phyloP scores from a whole-genome alignment of 148 eudicot genomes.

The Nepenthes mirabilis region DNA sequence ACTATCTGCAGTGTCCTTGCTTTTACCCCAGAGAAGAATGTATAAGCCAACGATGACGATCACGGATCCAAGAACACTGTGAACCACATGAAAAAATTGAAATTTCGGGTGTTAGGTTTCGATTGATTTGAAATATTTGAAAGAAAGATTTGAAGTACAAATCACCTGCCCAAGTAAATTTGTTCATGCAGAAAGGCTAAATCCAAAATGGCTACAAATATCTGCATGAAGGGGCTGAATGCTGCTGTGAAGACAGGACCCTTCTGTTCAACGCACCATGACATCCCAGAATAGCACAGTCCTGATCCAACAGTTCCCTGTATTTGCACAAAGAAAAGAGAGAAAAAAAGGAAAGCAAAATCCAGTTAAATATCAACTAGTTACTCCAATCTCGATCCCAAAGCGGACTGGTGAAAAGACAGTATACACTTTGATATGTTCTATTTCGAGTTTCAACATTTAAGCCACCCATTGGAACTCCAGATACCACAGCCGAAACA shows the following conservation, averaged over 20 bases:
- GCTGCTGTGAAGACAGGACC: conserved; percentile 72
- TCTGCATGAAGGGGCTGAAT: conserved; percentile 51
- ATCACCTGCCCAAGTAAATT: conserved; percentile 52
- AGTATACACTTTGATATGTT: too few species aligned
- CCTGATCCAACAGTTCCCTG: conserved; percentile 69
- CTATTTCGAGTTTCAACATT: too few species aligned
- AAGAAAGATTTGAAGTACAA: conserved; percentile 14
- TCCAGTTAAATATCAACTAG: too few species aligned
- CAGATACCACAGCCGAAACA: too few species aligned
- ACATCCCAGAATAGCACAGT: conserved; percentile 55
- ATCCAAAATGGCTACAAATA: conserved; percentile 32
- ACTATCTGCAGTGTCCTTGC: conserved; percentile 9
- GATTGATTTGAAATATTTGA: not conserved
- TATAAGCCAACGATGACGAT: conserved; percentile 41
- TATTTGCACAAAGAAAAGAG: not conserved
- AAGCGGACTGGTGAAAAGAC: too few species aligned
- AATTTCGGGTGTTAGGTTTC: not conserved
- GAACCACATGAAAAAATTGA: conserved; percentile 1
- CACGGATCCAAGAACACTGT: conserved; percentile 43
- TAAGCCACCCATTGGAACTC: too few species aligned
- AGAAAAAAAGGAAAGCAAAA: not conserved
- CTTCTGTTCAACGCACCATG: conserved; percentile 68
- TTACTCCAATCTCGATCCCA: too few species aligned
- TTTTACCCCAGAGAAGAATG: conserved; percentile 52
- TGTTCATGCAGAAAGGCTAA: conserved; percentile 43